phyloP scores from a whole-genome alignment of 495 filamentous ascomycete species.

The Hypoxylon cercidicola region DNA sequence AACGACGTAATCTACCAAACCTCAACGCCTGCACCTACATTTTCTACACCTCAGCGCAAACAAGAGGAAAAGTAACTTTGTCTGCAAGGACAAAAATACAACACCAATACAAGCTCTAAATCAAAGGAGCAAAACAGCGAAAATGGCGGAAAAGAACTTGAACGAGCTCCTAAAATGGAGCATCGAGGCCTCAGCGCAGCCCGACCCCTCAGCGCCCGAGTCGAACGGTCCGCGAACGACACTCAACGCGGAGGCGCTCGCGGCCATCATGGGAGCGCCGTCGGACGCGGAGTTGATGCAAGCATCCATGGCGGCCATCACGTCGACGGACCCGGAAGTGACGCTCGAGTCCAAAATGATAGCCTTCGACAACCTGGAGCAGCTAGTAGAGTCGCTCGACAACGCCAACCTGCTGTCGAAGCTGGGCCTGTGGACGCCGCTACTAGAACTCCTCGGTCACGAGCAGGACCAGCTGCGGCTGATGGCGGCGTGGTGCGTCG shows the following conservation, averaged over 20 bases:
- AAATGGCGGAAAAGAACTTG: conserved; percentile 57
- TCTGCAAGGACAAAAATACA: conserved; percentile 1
- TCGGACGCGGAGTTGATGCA: conserved; percentile 92
- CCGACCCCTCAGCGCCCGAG: conserved; percentile 52
- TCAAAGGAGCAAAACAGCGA: conserved; percentile 26
- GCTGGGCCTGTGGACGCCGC: conserved; percentile 81
- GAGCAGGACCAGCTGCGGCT: conserved; percentile 75
- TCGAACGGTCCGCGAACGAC: conserved; percentile 49
- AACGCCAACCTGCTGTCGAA: conserved; percentile 92
- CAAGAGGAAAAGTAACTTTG: not conserved
- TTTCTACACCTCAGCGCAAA: conserved; percentile 4
- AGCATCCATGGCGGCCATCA: conserved; percentile 78
- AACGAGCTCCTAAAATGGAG: conserved; percentile 91
- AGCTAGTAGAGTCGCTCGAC: conserved; percentile 89
- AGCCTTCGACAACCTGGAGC: conserved; percentile 97
- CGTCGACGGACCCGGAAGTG: conserved; percentile 65
- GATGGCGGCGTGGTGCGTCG: conserved; percentile 91
- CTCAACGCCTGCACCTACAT: conserved; percentile 16
- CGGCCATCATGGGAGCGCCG: conserved; percentile 77
- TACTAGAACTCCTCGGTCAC: conserved; percentile 73
- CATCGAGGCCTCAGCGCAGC: conserved; percentile 76
- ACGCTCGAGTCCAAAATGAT: conserved; percentile 80
- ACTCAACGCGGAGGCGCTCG: conserved; percentile 73
- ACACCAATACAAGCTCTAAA: conserved; percentile 11
- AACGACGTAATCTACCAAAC: conserved; percentile 35